Base-by-base conservation (phyloP, 1,284 basidiomycete genomes). In the Tranzscheliella williamsii region DNA sequence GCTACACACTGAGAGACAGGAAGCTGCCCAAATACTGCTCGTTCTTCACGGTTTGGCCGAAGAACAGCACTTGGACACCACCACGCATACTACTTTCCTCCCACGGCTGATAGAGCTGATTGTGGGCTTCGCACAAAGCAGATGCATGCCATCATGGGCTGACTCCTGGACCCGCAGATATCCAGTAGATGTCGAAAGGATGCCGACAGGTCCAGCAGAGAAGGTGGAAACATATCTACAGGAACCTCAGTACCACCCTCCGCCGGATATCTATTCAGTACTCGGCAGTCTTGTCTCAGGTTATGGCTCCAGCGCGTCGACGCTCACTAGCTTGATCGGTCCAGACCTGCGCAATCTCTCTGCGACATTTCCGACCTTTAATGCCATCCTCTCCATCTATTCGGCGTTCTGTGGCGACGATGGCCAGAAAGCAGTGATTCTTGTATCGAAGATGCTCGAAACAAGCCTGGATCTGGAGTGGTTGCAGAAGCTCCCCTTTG, bases 401-500 rank as follows among this genome's bases (percentile, higher is more conserved):
- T 39, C 55, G 1, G n/a, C 52, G 21, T 24, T 63, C 7, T 21
- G 24, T 2, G 17, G 26, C n/a, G n/a, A n/a, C n/a, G n/a, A n/a
- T n/a, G n/a, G n/a, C n/a, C n/a, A n/a, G n/a, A n/a, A n/a, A n/a
- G n/a, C n/a, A n/a, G n/a, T n/a, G n/a, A n/a, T n/a, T n/a, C n/a
- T 34, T 8, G 32, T 34, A 8, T 9, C 32, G 11, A 34, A 80
- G 21, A 84, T 92, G 79, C 82, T 90, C 21, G 75, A 80, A 1
- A 71, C 80, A 12, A 77, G 81, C 3, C 79, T 85, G 34, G 83
- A 82, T 42, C 70, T 77, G 15, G 82, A 81, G 57, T 86, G 64
- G 71, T 84, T 79, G 76, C 83, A 66, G 67, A 62, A 73, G 18
- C 50, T 83, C 3, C 85, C 90, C 1, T 77, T 89, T 5, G 89